Conservation (phyloP, 1,284 basidiomycete species). For the Pyrrhoderma noxium region DNA sequence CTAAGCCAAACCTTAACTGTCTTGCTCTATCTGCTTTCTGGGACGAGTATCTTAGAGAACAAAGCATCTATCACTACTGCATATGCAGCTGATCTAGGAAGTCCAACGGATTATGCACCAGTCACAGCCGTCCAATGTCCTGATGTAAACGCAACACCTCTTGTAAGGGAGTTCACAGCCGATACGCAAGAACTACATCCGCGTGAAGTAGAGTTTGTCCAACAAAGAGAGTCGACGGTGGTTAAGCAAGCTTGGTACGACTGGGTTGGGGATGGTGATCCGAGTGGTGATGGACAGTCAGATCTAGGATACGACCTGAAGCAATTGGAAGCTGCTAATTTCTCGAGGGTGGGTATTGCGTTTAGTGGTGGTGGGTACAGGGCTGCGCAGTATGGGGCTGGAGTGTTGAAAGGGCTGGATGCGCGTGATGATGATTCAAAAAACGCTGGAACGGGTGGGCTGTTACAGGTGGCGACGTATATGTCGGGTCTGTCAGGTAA, state of each 20-base stretch:
- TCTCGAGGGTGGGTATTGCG: slow-evolving; percentile 50
- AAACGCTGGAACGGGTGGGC: slow-evolving; percentile 51
- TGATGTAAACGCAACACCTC: slow-evolving; percentile 22
- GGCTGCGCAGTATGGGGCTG: slow-evolving; percentile 54
- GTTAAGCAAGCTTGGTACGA: slow-evolving; percentile 46
- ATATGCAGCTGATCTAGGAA: slow-evolving; percentile 4
- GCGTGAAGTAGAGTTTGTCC: slow-evolving; percentile 41
- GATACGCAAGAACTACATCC: slow-evolving; percentile 45
- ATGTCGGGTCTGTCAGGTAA: slow-evolving; percentile 53
- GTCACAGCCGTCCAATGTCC: slow-evolving; percentile 10
- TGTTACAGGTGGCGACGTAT: slow-evolving; percentile 59
- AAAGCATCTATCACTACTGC: too few species aligned
- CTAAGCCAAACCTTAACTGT: too few species aligned
- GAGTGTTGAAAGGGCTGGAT: slow-evolving; percentile 50
- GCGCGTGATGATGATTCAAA: slow-evolving; percentile 49
- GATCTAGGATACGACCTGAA: slow-evolving; percentile 44
- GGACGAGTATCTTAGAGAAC: too few species aligned
- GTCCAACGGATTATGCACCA: slow-evolving; percentile 16
- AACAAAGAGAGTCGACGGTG: slow-evolving; percentile 33
- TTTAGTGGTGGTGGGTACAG: slow-evolving; percentile 54
- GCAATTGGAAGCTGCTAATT: slow-evolving; percentile 30
- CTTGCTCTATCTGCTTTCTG: too few species aligned
- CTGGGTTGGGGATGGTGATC: slow-evolving; percentile 52
- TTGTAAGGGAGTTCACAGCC: slow-evolving; percentile 47
- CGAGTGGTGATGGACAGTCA: too few species aligned